A percentile compares a stretch with the other conserved stretches of the same genome.
phyloP scores from a whole-genome alignment of 1,139 yeast genomes.

The Nakaseomyces bracarensis region DNA sequence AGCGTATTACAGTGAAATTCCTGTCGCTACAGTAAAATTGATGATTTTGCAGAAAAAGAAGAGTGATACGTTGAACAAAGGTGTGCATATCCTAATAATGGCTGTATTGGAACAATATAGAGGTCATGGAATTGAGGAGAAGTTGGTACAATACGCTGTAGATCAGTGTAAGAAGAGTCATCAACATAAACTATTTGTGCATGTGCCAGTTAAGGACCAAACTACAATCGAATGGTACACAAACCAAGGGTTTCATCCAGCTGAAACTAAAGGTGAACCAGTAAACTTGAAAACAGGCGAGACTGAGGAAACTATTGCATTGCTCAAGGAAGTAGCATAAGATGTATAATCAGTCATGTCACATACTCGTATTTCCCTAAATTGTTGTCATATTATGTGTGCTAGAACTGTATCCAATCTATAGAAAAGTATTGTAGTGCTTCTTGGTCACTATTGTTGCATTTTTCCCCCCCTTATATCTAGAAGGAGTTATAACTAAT shows the following conservation, averaged over 20 bases:
- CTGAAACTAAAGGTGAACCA: conserved; percentile 4
- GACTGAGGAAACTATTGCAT: not conserved
- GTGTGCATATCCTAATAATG: conserved; percentile 54
- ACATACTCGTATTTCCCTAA: no score
- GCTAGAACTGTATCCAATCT: no score
- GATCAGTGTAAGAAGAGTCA: conserved; percentile 46
- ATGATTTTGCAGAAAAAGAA: conserved; percentile 31
- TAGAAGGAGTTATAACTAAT: no score
- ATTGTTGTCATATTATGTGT: no score
- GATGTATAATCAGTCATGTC: no score
- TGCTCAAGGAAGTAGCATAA: not conserved
- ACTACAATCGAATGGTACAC: conserved; percentile 48
- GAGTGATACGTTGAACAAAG: conserved; percentile 36
- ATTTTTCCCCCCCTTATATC: no score
- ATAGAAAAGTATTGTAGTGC: no score
- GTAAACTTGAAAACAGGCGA: not conserved
- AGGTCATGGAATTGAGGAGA: conserved; percentile 49
- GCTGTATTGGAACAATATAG: conserved; percentile 60
- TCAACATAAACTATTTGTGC: conserved; percentile 49
- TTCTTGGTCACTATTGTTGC: no score
- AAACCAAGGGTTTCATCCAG: conserved; percentile 41
- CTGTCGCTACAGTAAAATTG: conserved; percentile 63
- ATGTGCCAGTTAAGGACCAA: conserved; percentile 45
- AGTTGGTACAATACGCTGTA: conserved; percentile 47
- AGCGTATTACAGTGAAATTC: conserved; percentile 58